Conservation (phyloP, 2,329 filamentous ascomycete species). For the Aspergillus persii region DNA sequence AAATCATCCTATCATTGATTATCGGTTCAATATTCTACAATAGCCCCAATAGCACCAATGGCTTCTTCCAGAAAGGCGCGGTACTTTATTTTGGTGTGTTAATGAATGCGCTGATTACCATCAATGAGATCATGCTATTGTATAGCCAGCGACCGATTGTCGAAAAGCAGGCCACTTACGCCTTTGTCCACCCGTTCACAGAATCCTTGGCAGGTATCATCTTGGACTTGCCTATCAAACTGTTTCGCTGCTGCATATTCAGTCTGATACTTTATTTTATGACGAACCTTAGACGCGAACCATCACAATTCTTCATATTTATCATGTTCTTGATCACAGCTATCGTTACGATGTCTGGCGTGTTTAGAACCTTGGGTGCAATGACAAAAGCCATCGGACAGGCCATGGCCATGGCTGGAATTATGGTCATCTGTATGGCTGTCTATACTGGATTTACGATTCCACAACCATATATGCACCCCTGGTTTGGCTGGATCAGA, state of each 20-base stretch:
- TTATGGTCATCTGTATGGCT: conserved; percentile 36
- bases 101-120: conserved; percentile 75
- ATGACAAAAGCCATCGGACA: conserved; percentile 62
- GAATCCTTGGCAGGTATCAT: not conserved
- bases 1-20: conserved; percentile 70
- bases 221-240: conserved; percentile 64
- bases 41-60: conserved; percentile 58
- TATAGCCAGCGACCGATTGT: conserved; percentile 9
- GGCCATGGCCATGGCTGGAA: conserved; percentile 52
- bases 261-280: conserved; percentile 80
- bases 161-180: conserved; percentile 10
- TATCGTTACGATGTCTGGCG: conserved; percentile 74
- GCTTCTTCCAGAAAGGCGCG: conserved; percentile 72
- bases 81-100: conserved; percentile 80
- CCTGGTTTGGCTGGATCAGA: conserved; percentile 76
- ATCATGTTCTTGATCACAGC: conserved; percentile 69
- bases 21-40: conserved; percentile 77
- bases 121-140: conserved; percentile 53
- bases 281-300: conserved; percentile 69
- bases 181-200: conserved; percentile 10
- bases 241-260: conserved; percentile 67
- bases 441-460: conserved; percentile 48
- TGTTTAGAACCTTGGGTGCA: conserved; percentile 74
- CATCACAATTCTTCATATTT: conserved; percentile 79
- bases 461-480: conserved; percentile 59